These are phyloP conservation scores for Fusarium subglutinans DNA, from an alignment of 2,329 filamentous ascomycete genomes.

Conservation along the genomic window DNA sequence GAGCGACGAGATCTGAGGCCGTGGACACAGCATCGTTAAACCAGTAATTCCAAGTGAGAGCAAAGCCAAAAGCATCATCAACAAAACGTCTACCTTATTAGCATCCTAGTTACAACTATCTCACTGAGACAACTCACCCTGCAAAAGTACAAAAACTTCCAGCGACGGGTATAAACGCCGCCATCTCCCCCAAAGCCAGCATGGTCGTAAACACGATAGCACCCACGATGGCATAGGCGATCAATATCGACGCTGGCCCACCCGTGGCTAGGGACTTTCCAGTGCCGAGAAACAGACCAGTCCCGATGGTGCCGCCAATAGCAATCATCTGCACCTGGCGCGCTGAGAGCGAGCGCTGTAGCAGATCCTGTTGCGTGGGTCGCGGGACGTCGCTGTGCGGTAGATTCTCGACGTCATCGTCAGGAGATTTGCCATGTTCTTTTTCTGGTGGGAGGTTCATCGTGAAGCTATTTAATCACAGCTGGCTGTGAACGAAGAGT, in stretches of 20 bases:
- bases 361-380: slow-evolving; percentile 52
- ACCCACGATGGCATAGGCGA: slow-evolving; percentile 66
- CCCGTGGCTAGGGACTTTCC: slow-evolving; percentile 68
- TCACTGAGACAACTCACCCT: slow-evolving; percentile 41
- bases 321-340: slow-evolving; percentile 77
- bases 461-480: neutral
- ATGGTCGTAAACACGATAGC: slow-evolving; percentile 68
- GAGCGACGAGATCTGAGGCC: slow-evolving; percentile 66
- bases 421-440: slow-evolving; percentile 10
- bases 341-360: slow-evolving; percentile 64
- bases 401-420: slow-evolving; percentile 35
- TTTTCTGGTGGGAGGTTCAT: slow-evolving; percentile 30
- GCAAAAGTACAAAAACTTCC: slow-evolving; percentile 64
- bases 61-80: slow-evolving; percentile 64
- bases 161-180: slow-evolving; percentile 60
- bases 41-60: slow-evolving; percentile 70
- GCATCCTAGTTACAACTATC: too few species aligned
- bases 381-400: neutral
- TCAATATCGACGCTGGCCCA: slow-evolving; percentile 67
- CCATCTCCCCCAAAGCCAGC: slow-evolving; percentile 69
- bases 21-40: slow-evolving; percentile 68
- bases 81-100: slow-evolving; percentile 53
- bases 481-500: too few species aligned
- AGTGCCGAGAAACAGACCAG: slow-evolving; percentile 70
- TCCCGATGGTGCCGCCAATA: slow-evolving; percentile 67